Evolutionary conservation across 1,284 basidiomycete genomes (phyloP).

Genomic region (Athelia psychrophila): DNA sequence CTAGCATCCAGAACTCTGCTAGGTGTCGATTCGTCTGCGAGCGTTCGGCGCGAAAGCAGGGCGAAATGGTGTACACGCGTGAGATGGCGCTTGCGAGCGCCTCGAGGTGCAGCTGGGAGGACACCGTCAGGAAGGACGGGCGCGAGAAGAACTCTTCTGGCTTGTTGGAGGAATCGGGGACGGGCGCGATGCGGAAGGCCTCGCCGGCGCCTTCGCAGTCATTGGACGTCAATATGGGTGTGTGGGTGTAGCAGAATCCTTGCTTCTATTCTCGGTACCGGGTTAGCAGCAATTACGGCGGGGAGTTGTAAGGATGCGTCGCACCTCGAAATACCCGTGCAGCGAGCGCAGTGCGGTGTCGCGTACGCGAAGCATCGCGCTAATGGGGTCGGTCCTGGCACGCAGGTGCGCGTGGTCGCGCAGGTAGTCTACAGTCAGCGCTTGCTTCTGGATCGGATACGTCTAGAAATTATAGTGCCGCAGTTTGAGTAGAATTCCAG

Average conservation of each 20-base stretch:
- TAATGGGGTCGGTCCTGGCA: constrained; percentile 69
- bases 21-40: constrained; percentile 90
- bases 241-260: constrained; percentile 80
- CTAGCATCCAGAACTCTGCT: constrained; percentile 98
- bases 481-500: neutral
- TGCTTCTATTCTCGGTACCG: constrained; percentile 44
- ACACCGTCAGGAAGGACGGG: constrained; percentile 90
- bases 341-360: constrained; percentile 52
- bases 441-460: constrained; percentile 89
- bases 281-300: neutral
- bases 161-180: constrained; percentile 9
- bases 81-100: constrained; percentile 77
- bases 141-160: constrained; percentile 62
- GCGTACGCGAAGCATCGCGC: constrained; percentile 74
- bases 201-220: constrained; percentile 99
- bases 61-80: constrained; percentile 88
- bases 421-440: constrained; percentile 70
- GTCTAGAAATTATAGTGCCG: too few species aligned
- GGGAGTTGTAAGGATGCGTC: constrained; percentile 14
- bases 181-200: constrained; percentile 70
- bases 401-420: constrained; percentile 84
- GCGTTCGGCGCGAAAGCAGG: constrained; percentile 91
- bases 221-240: constrained; percentile 86
- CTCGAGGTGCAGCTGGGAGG: constrained; percentile 94
- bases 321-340: constrained; percentile 69